A percentile compares a stretch with the other conserved stretches of the same genome.
Conservation (phyloP, 768 basidiomycete genomes). For the Tricholomella constricta region DNA sequence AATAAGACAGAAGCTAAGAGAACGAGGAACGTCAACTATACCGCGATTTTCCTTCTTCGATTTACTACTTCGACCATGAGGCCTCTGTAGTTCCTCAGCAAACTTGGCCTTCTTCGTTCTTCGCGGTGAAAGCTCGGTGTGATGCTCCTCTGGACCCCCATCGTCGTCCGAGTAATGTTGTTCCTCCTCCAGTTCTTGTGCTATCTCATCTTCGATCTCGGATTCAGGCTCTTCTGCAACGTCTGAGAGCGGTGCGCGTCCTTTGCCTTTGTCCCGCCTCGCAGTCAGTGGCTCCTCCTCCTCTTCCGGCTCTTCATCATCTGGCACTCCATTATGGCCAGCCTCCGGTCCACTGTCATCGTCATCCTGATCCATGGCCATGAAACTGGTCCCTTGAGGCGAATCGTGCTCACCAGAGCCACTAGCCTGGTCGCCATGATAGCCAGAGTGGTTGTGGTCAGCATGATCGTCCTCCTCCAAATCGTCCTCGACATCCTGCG, state of each 20-base stretch:
- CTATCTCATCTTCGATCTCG: constrained; percentile 45
- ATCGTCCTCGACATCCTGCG: constrained; percentile 30
- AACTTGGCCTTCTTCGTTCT: constrained; percentile 39
- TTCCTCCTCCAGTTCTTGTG: constrained; percentile 37
- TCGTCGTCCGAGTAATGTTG: constrained; percentile 33
- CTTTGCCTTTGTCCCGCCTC: constrained; percentile 17
- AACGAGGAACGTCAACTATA: constrained; percentile 18
- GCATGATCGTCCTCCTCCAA: constrained; percentile 18
- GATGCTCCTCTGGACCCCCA: constrained; percentile 32
- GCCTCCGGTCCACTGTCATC: constrained; percentile 37
- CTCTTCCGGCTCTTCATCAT: constrained; percentile 33
- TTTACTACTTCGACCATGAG: constrained; percentile 23
- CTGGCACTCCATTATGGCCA: constrained; percentile 32
- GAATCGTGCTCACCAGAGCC: constrained; percentile 22
- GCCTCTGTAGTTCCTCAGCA: constrained; percentile 23
- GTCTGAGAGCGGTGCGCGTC: constrained; percentile 17
- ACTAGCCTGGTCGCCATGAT: constrained; percentile 30
- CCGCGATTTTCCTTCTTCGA: constrained; percentile 45
- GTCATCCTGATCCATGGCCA: constrained; percentile 51
- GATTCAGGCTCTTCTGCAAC: constrained; percentile 49
- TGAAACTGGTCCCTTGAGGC: constrained; percentile 43
- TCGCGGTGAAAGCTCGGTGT: constrained; percentile 25
- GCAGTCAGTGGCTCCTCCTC: constrained; percentile 21
- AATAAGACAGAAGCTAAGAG: neutral
- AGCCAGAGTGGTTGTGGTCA: constrained; percentile 25